Percentiles rank a stretch among this genome's conserved stretches.
Conservation (phyloP, 2,329 filamentous ascomycete species). For the Ophiocordyceps sinensis region DNA sequence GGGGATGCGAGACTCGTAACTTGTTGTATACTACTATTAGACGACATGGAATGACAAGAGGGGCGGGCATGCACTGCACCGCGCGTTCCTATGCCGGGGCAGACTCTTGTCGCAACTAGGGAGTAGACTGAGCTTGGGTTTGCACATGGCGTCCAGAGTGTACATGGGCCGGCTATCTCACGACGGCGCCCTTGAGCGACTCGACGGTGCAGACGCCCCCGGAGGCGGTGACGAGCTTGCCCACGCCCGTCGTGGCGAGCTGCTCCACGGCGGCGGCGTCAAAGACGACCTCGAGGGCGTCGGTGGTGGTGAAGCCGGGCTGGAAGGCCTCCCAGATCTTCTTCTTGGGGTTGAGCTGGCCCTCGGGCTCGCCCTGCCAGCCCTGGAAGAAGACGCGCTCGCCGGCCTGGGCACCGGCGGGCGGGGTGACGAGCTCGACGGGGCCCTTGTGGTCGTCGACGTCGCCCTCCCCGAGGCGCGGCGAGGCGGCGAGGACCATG, state of each 20-base stretch:
- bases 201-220: conserved; percentile 75
- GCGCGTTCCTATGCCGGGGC: no score
- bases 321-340: conserved; percentile 98
- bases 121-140: no score
- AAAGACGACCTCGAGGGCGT: conserved; percentile 68
- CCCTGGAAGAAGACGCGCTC: conserved; percentile 89
- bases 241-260: conserved; percentile 53
- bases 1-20: no score
- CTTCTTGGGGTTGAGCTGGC: conserved; percentile 95
- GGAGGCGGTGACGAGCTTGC: conserved; percentile 59
- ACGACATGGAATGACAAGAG: no score
- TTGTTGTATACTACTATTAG: no score
- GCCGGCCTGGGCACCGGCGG: conserved; percentile 63
- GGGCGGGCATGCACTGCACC: no score
- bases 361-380: conserved; percentile 86
- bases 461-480: conserved; percentile 67
- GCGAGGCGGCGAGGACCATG: conserved; percentile 94
- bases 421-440: conserved; percentile 82
- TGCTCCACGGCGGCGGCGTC: conserved; percentile 65
- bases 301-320: conserved; percentile 87
- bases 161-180: conserved; percentile 40
- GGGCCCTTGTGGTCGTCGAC: conserved; percentile 75
- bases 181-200: conserved; percentile 63
- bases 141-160: no score
- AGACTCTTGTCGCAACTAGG: no score